Conservation (phyloP, 2,329 filamentous ascomycete species). For the Metarhizium humberi region DNA sequence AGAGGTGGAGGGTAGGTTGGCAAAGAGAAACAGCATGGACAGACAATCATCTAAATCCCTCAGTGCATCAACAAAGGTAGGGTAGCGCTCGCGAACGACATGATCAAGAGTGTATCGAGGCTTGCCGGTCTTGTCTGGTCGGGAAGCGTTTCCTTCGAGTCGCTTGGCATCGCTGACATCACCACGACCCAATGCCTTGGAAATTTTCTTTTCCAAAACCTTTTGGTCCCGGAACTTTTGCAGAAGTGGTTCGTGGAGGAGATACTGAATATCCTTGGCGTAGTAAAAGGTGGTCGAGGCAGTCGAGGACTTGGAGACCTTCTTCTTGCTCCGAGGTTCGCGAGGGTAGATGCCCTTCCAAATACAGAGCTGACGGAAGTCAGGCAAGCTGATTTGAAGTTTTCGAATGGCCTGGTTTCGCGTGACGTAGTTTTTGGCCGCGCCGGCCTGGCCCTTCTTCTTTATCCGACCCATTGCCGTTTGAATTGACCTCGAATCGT, state of each 20-base stretch:
- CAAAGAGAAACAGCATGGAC: constrained; percentile 95
- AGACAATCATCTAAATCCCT: constrained; percentile 93
- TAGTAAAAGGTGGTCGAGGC: constrained; percentile 88
- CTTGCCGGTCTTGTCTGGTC: constrained; percentile 84
- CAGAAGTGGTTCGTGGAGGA: constrained; percentile 90
- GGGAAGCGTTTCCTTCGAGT: constrained; percentile 75
- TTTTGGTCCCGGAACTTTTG: constrained; percentile 97
- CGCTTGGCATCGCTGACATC: constrained; percentile 83
- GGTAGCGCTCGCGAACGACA: constrained; percentile 95
- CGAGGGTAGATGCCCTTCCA: constrained; percentile 99
- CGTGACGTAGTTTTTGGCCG: constrained; percentile 97
- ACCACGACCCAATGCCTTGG: constrained; percentile 79
- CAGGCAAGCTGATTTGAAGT: constrained; percentile 90
- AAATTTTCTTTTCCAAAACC: constrained; percentile 94
- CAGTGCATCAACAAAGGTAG: constrained; percentile 89
- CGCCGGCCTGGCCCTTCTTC: constrained; percentile 87
- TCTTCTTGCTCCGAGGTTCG: constrained; percentile 94
- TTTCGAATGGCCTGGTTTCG: constrained; percentile 95
- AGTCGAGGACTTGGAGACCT: constrained; percentile 84
- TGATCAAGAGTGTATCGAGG: constrained; percentile 89
- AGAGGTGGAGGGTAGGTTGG: constrained; percentile 83
- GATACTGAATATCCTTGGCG: constrained; percentile 94
- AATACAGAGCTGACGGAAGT: constrained; percentile 97
- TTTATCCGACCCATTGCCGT: constrained; percentile 64
- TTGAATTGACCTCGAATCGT: constrained; percentile 5